phyloP scores from a whole-genome alignment of 352 stramenopile species.

The Pythium phragmiticola region DNA sequence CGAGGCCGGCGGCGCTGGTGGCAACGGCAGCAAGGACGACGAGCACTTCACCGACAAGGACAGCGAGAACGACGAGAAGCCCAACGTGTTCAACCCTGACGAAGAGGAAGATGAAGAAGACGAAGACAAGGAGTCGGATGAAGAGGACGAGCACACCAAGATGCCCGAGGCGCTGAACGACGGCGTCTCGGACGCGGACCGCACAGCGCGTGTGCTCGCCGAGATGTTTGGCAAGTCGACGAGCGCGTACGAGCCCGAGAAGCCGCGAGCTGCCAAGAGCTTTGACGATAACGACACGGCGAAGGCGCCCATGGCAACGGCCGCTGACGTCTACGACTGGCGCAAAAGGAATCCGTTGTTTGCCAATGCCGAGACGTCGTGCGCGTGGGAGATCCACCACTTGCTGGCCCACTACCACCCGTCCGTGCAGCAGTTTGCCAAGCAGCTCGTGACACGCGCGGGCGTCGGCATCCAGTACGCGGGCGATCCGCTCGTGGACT shows the following conservation, averaged over 20 bases:
- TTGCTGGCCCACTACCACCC: slow-evolving; percentile 96
- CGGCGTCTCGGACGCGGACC: slow-evolving; percentile 49
- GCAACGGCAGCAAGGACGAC: slow-evolving; percentile 31
- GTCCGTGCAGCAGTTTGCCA: slow-evolving; percentile 92
- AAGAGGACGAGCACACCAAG: slow-evolving; percentile 34
- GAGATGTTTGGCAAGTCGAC: slow-evolving; percentile 58
- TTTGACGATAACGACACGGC: slow-evolving; percentile 41
- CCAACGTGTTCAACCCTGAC: slow-evolving; percentile 28
- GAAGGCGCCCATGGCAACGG: slow-evolving; percentile 23
- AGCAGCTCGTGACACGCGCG: slow-evolving; percentile 65
- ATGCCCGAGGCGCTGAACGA: slow-evolving; percentile 32
- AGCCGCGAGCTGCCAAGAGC: slow-evolving; percentile 28
- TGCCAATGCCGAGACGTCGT: slow-evolving; percentile 62
- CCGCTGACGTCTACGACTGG: slow-evolving; percentile 59
- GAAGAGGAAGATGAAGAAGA: slow-evolving; percentile 29
- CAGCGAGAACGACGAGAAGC: slow-evolving; percentile 39
- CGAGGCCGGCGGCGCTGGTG: slow-evolving; percentile 25
- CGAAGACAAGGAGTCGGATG: slow-evolving; percentile 36
- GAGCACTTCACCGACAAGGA: slow-evolving; percentile 48
- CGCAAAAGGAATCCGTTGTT: slow-evolving; percentile 88
- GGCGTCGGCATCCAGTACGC: slow-evolving; percentile 86
- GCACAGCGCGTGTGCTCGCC: slow-evolving; percentile 52
- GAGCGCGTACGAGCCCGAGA: slow-evolving; percentile 19
- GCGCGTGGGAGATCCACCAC: slow-evolving; percentile 93
- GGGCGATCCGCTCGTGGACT: slow-evolving; percentile 96